A percentile compares a stretch with the other conserved stretches of the same genome.
phyloP scores from a whole-genome alignment of 257 asterid genomes.

The Primulina tabacum region DNA sequence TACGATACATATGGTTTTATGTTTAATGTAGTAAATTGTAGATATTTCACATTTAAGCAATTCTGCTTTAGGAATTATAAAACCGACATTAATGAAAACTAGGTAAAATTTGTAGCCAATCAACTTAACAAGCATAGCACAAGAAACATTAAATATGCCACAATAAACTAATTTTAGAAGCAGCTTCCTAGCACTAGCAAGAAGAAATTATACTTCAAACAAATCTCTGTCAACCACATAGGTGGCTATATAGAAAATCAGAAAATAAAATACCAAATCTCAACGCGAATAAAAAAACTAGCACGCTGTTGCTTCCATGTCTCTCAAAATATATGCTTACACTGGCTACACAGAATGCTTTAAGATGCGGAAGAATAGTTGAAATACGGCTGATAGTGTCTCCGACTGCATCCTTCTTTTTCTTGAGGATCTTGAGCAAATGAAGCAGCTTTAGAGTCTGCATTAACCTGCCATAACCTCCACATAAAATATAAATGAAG shows the following conservation, averaged over 20 bases:
- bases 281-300: slow-evolving; percentile 12
- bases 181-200: no score
- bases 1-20: background rate
- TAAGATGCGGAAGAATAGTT: slow-evolving; percentile 74
- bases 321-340: slow-evolving; percentile 36
- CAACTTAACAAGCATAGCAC: no score
- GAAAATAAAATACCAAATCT: background rate
- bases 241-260: slow-evolving; percentile 7
- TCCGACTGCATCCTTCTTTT: slow-evolving; percentile 76
- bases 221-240: background rate
- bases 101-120: no score
- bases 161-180: no score
- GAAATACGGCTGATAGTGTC: slow-evolving; percentile 74
- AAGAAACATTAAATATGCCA: no score
- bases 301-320: background rate
- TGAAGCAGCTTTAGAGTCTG: slow-evolving; percentile 83
- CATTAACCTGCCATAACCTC: slow-evolving; percentile 58
- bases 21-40: background rate
- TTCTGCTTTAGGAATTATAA: background rate
- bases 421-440: slow-evolving; percentile 74
- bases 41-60: background rate
- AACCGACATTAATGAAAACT: no score
- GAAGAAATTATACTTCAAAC: no score
- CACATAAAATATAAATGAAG: slow-evolving; percentile 20
- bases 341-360: slow-evolving; percentile 52